Conservation (phyloP, 2,329 filamentous ascomycete genomes). For the Blastomyces emzantsi region DNA sequence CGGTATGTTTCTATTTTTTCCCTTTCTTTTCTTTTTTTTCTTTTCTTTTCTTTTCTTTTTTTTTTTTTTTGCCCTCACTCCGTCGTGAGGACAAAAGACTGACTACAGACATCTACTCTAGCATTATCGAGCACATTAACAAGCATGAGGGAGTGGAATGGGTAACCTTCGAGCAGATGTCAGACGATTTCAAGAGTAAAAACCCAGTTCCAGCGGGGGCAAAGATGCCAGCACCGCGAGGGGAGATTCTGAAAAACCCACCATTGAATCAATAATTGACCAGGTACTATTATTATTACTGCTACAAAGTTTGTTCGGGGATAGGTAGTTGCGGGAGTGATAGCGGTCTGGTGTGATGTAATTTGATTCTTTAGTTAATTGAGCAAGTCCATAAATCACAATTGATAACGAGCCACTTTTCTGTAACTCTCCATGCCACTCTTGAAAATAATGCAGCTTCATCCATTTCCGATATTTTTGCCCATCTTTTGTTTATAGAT, state of each 20-base stretch:
- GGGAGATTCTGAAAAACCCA: constrained; percentile 44
- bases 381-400: background rate
- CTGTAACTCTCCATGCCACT: background rate
- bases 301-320: no score
- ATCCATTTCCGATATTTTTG: background rate
- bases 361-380: background rate
- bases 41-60: background rate
- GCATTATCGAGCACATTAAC: constrained; percentile 61
- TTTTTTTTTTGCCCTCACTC: background rate
- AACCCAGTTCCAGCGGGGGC: constrained; percentile 51
- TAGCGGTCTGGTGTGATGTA: no score
- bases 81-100: background rate
- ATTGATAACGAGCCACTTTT: no score
- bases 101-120: constrained; percentile 10
- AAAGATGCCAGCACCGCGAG: constrained; percentile 49
- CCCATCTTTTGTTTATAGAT: no score
- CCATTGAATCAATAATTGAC: constrained; percentile 1
- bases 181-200: constrained; percentile 62
- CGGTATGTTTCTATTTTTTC: constrained; percentile 38
- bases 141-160: constrained; percentile 44
- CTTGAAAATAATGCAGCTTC: background rate
- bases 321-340: no score
- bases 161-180: constrained; percentile 57
- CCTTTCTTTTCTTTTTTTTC: background rate
- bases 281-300: background rate